These are phyloP conservation scores for Candolleomyces aberdarensis DNA, from an alignment of 768 basidiomycete genomes.

Conservation along the genomic window DNA sequence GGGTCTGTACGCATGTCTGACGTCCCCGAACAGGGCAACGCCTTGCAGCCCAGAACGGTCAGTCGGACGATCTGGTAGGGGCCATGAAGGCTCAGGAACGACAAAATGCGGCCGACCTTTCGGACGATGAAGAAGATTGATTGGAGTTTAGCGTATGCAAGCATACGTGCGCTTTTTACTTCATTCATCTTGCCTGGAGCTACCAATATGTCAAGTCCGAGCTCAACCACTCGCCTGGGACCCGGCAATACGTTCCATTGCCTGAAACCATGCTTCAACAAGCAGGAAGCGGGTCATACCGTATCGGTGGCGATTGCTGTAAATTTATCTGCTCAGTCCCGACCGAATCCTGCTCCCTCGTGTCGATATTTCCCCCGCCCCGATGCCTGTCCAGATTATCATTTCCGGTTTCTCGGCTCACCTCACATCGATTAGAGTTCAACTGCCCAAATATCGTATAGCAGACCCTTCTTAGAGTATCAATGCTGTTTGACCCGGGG, in stretches of 20 bases:
- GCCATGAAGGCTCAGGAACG: constrained; percentile 79
- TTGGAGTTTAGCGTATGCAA: not conserved
- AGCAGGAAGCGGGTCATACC: too few species aligned
- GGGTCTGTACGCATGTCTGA: constrained; percentile 3
- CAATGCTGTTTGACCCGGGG: too few species aligned
- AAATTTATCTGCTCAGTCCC: too few species aligned
- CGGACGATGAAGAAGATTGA: constrained; percentile 64
- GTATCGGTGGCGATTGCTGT: too few species aligned
- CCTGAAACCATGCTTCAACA: not conserved
- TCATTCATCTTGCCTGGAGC: not conserved
- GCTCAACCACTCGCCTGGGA: not conserved
- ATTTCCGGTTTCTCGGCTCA: not conserved
- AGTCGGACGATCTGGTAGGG: constrained; percentile 75
- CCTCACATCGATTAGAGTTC: not conserved
- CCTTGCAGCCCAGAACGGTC: constrained; percentile 74
- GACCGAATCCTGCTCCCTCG: not conserved
- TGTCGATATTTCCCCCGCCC: not conserved
- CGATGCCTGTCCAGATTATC: not conserved
- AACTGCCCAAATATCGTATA: not conserved
- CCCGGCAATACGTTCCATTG: not conserved
- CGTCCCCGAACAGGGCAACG: constrained; percentile 60
- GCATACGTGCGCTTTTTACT: not conserved
- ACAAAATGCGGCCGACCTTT: constrained; percentile 44
- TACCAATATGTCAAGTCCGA: too few species aligned
- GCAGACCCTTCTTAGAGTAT: not conserved